A percentile compares a stretch with the other conserved stretches of the same genome.
These are phyloP conservation scores for Tremella fuciformis DNA, from an alignment of 768 basidiomycete species.

Conservation along the genomic window DNA sequence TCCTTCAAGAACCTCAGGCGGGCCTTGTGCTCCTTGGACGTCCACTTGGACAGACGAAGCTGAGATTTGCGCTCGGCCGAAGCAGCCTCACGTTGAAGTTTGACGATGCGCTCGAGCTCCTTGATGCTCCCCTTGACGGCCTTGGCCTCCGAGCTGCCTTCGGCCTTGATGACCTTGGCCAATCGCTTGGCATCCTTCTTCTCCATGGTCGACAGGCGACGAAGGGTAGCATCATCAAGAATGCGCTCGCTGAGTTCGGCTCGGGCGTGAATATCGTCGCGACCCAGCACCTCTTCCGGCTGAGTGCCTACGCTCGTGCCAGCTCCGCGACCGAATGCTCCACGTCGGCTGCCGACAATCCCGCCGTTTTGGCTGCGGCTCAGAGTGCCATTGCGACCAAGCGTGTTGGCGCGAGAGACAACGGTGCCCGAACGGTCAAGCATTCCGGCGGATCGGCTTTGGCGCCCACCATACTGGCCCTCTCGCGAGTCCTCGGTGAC, in stretches of 20 bases:
- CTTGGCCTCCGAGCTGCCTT: slow-evolving; percentile 66
- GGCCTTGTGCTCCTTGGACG: slow-evolving; percentile 62
- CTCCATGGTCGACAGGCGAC: slow-evolving; percentile 45
- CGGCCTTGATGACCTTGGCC: slow-evolving; percentile 67
- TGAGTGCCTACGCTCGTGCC: slow-evolving; percentile 47
- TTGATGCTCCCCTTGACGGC: slow-evolving; percentile 63
- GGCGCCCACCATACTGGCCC: slow-evolving; percentile 23
- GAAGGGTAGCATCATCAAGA: slow-evolving; percentile 40
- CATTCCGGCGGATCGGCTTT: slow-evolving; percentile 29
- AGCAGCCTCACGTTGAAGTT: slow-evolving; percentile 63
- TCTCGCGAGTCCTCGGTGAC: slow-evolving; percentile 32
- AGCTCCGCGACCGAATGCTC: slow-evolving; percentile 48
- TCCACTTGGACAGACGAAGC: slow-evolving; percentile 58
- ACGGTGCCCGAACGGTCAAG: slow-evolving; percentile 38
- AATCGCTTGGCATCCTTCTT: slow-evolving; percentile 60
- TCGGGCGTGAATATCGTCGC: slow-evolving; percentile 48
- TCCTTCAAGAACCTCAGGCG: slow-evolving; percentile 64
- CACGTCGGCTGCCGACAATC: slow-evolving; percentile 38
- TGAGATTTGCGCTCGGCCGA: slow-evolving; percentile 64
- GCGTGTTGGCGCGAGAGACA: slow-evolving; percentile 37
- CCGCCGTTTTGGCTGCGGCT: slow-evolving; percentile 43
- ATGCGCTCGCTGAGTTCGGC: slow-evolving; percentile 45
- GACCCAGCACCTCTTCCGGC: slow-evolving; percentile 47
- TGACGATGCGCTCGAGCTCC: slow-evolving; percentile 67
- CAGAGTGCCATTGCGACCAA: slow-evolving; percentile 39